phyloP scores from a whole-genome alignment of 202 grass and related monocot species.

The Elaeis oleifera region DNA sequence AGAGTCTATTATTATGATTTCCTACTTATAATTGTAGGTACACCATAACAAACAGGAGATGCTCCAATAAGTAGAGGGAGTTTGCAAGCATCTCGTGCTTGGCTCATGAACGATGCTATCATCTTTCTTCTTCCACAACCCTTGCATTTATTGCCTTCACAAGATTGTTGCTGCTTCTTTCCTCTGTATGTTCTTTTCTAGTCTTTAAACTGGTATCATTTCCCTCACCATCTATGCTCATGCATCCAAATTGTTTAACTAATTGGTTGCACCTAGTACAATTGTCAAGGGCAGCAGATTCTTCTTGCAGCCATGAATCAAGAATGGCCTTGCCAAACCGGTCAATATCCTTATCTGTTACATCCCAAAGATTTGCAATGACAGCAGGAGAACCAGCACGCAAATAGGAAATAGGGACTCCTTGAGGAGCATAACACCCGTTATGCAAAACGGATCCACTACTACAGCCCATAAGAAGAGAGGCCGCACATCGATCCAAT shows the following conservation, averaged over 20 bases:
- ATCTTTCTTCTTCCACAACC: constrained; percentile 31
- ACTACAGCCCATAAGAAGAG: constrained; percentile 96
- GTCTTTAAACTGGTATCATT: constrained; percentile 5
- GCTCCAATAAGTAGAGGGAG: constrained; percentile 65
- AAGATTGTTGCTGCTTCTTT: constrained; percentile 15
- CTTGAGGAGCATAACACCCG: constrained; percentile 68
- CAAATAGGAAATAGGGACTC: constrained; percentile 71
- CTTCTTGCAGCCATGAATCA: constrained; percentile 56
- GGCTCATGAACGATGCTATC: constrained; percentile 59
- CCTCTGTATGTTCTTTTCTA: constrained; percentile 31
- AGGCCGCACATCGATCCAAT: constrained; percentile 55
- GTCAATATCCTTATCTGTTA: constrained; percentile 73
- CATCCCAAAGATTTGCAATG: constrained; percentile 79
- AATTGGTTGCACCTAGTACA: constrained; percentile 29
- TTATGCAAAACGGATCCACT: constrained; percentile 55
- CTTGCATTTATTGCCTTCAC: constrained; percentile 19
- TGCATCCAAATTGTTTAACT: constrained; percentile 29
- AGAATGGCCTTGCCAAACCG: constrained; percentile 68
- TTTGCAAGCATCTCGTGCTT: constrained; percentile 62
- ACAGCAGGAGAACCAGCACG: constrained; percentile 63
- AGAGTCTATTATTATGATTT: constrained; percentile 10
- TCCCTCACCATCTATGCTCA: constrained; percentile 34
- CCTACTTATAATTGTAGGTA: constrained; percentile 64
- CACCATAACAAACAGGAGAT: constrained; percentile 84
- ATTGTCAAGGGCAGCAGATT: constrained; percentile 6